Evolutionary conservation across 148 eudicot genomes (phyloP).

Genomic region (Cornus controversa): DNA sequence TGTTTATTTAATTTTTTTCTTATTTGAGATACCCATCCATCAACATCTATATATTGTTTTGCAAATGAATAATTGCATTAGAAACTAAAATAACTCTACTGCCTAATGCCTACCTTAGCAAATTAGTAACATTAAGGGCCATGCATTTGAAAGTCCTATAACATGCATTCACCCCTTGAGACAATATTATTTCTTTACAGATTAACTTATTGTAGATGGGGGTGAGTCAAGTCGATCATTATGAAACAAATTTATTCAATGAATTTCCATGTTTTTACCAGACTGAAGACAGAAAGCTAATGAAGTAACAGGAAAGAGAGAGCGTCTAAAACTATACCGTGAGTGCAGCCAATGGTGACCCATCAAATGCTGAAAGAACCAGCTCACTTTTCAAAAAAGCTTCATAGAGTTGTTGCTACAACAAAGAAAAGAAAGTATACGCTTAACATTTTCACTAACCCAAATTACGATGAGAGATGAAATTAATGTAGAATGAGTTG

Average conservation of each 20-base stretch:
- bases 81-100: too few species aligned
- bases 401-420: constrained; percentile 90
- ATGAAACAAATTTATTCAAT: too few species aligned
- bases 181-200: neutral
- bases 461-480: constrained; percentile 2
- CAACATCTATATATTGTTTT: too few species aligned
- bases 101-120: too few species aligned
- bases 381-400: constrained; percentile 93
- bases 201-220: neutral
- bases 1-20: too few species aligned
- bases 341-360: constrained; percentile 94
- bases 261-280: neutral
- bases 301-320: neutral
- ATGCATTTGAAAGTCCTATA: neutral
- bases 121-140: too few species aligned
- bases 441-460: constrained; percentile 4
- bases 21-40: neutral
- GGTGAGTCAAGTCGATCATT: neutral
- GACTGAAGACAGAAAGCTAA: neutral
- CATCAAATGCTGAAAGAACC: constrained; percentile 96
- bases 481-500: neutral
- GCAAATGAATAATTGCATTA: too few species aligned
- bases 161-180: neutral
- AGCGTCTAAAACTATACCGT: constrained; percentile 53
- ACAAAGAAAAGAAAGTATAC: constrained; percentile 12